A percentile compares a stretch with the other conserved stretches of the same genome.
Evolutionary conservation across 2,329 filamentous ascomycete species (phyloP).

Genomic region (Pseudonectria buxi): DNA sequence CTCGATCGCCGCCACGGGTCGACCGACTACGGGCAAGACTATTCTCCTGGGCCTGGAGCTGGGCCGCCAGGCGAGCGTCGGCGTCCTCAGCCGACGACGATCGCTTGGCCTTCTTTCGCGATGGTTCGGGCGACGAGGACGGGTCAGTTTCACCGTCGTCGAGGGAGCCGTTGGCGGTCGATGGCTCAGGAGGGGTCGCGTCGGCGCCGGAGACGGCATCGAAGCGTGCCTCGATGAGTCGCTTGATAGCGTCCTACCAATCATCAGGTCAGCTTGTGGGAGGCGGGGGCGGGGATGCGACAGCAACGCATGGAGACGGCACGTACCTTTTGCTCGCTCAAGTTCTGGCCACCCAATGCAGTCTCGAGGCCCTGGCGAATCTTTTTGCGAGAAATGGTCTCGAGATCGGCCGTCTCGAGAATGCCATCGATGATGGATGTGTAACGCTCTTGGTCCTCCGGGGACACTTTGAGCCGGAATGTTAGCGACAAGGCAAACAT

Average conservation of each 20-base stretch:
- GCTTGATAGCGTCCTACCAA: slow-evolving; percentile 59
- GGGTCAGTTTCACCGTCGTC: slow-evolving; percentile 40
- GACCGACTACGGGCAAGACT: slow-evolving; percentile 57
- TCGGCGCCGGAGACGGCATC: slow-evolving; percentile 54
- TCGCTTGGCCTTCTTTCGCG: slow-evolving; percentile 62
- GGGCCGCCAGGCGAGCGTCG: slow-evolving; percentile 80
- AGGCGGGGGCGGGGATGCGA: neutral
- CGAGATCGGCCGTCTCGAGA: slow-evolving; percentile 50
- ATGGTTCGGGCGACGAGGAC: slow-evolving; percentile 39
- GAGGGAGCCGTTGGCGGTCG: slow-evolving; percentile 27
- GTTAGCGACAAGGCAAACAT: neutral
- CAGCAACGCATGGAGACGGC: neutral
- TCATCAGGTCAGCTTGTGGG: too few species aligned
- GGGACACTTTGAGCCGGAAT: slow-evolving; percentile 34
- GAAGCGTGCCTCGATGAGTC: slow-evolving; percentile 66
- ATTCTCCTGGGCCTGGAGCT: slow-evolving; percentile 90
- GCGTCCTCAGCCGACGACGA: slow-evolving; percentile 58
- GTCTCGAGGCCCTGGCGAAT: slow-evolving; percentile 51
- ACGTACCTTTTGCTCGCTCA: slow-evolving; percentile 52
- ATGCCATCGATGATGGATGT: slow-evolving; percentile 55
- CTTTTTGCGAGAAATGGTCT: slow-evolving; percentile 58
- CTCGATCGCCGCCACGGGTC: slow-evolving; percentile 66
- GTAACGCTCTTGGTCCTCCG: slow-evolving; percentile 45
- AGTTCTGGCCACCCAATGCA: slow-evolving; percentile 48
- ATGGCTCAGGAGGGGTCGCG: slow-evolving; percentile 32